Conservation (phyloP, 1,284 basidiomycete species). For the Boletus sp. region DNA sequence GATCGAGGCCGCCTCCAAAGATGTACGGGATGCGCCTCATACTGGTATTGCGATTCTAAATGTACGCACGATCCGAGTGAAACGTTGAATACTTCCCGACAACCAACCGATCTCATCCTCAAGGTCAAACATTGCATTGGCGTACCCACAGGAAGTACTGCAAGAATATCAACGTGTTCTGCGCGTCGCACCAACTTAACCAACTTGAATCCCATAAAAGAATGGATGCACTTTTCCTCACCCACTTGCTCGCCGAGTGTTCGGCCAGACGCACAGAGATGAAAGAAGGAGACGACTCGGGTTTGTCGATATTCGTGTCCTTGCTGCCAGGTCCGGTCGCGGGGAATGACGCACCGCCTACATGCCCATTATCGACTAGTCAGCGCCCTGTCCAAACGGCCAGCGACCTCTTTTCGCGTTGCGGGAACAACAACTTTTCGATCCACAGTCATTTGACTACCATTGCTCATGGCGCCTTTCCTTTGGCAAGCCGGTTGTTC, state of each 20-base stretch:
- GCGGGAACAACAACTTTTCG: conserved; percentile 75
- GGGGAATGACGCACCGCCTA: conserved; percentile 26
- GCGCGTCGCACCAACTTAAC: conserved; percentile 46
- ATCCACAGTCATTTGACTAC: conserved; percentile 66
- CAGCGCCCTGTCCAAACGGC: conserved; percentile 32
- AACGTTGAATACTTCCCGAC: conserved; percentile 4
- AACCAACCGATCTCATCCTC: conserved; percentile 12
- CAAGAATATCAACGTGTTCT: conserved; percentile 50
- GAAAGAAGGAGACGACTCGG: conserved; percentile 23
- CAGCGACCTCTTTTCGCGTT: conserved; percentile 54
- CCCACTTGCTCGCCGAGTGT: conserved; percentile 54
- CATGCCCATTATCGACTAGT: conserved; percentile 33
- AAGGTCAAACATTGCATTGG: conserved; percentile 72
- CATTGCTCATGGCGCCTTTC: conserved; percentile 70
- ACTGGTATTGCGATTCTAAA: conserved; percentile 65
- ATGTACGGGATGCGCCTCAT: conserved; percentile 63
- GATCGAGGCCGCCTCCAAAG: conserved; percentile 36
- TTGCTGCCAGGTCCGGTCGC: conserved; percentile 48
- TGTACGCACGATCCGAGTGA: conserved; percentile 45
- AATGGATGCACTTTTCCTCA: conserved; percentile 61
- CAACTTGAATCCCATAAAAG: conserved; percentile 50
- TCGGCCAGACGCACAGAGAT: conserved; percentile 17
- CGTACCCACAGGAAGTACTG: conserved; percentile 60
- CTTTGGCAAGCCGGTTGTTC: conserved; percentile 67
- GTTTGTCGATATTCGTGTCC: conserved; percentile 43